Evolutionary conservation across 805 yeast genomes (phyloP), one percentile per base, ranked within the genome.

Genomic region (Groenewaldozyma tartarivorans): DNA sequence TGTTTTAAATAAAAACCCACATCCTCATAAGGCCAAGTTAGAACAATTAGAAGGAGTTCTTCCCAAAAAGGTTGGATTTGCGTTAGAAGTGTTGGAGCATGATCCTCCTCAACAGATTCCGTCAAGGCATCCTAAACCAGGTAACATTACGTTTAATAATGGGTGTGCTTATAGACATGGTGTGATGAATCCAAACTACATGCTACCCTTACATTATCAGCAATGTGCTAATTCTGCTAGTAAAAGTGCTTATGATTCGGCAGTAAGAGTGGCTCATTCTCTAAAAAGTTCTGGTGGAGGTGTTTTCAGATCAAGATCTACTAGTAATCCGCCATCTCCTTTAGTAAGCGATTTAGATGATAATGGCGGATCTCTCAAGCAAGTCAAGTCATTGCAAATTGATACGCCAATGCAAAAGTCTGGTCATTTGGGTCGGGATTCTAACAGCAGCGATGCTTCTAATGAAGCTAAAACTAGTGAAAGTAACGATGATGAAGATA

Each of bases 61-160:
- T 19, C 63, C 83, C 56, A 70, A 74, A 48, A 66, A 88, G 46
- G 95, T 86, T 3, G 71, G 77, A 0, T 88, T 88, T 60, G 86
- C 92, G 0, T 69, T 85, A 3, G 82, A 82, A 38, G 75, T 79
- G 39, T 72, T 86, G 46, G 69, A 68, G 0, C 68, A 67, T 46
- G 96, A 88, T 58, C 96, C 96, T 2, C 95, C 95, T 1, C 96
- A 88, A 55, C 95, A 87, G 56, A 82, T 88, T 46, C 96, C 96
- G 2, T 81, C 94, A 1, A 66, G 94, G 54, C 72, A 70, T 45
- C 96, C 96, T 4, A 69, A 79, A 48, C 70, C 72, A 50, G 96
- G 96, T 5, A 81, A 85, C 54, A 87, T 80, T 18, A 68, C 56
- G 37, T 54, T 62, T 44, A 39, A 45, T 9, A 46, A 42, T 18